Base-by-base conservation (phyloP, 257 asterid species). In the Solanum virginianum region DNA sequence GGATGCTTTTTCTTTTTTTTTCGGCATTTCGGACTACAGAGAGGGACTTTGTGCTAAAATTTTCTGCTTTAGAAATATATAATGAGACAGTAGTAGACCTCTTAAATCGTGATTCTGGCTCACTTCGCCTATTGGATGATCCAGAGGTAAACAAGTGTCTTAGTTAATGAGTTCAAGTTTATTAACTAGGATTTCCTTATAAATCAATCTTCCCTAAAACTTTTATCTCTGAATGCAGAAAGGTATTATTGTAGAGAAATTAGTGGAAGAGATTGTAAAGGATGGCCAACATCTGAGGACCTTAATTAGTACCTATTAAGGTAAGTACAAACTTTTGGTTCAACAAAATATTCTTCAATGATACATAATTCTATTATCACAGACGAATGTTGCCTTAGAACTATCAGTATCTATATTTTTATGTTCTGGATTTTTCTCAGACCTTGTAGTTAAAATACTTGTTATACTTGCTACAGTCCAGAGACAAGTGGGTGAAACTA, bases 401-500 rank as follows among this genome's bases (percentile, higher is more conserved):
- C 24, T 62, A 24, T 49, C 82, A 75, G 24, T 49, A 32, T 60
- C 14, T 1, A 24, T 80, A 75, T 49, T 39, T 57, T 16, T 75
- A 18, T 17, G 43, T 24, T 49, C 53, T 6, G 57, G 49, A 32
- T 56, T 69, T 39, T 86, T 56, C 53, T 9, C 47, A 74, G 24
- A 85, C 47, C 70, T 83, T 36, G 59, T 80, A 70, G 32, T 86
- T 84, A 81, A 41, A 81, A 88, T 80, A 54, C 59, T 63, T 85
- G 39, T 70, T 84, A 36, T 36, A 32, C 79, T 91, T 91, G 26
- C 91, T 91, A 90, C 97, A 97, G 99, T 96, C 20, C 98, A 95
- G 87, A 92, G 99, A 90, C 98, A 97, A 91, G 94, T 97, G 24
- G 98, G 98, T 62, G 99, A 97, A 90, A 97, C 99, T 84, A 88